These are phyloP conservation scores for Volvox carteri DNA, from an alignment of 163 green algal species.

Conservation along the genomic window DNA sequence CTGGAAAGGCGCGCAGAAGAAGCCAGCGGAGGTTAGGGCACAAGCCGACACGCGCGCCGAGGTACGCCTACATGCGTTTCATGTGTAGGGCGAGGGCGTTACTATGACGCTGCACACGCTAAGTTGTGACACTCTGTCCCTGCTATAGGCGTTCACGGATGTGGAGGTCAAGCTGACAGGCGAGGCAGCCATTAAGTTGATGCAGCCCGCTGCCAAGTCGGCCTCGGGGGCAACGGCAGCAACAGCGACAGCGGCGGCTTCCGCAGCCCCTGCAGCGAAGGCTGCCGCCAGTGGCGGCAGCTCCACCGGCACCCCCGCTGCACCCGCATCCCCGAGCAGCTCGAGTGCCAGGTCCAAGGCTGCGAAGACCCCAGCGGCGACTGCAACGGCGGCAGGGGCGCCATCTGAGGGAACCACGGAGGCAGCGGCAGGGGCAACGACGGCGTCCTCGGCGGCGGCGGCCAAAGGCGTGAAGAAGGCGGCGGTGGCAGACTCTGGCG, in stretches of 20 bases:
- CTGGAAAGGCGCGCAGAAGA: slow-evolving; percentile 76
- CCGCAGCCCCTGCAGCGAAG: slow-evolving; percentile 43
- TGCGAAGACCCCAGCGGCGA: background rate
- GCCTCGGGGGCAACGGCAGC: background rate
- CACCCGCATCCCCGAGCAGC: background rate
- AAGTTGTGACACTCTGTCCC: too few species aligned
- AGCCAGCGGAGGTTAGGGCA: slow-evolving; percentile 64
- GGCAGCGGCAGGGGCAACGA: too few species aligned
- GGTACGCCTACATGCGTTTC: too few species aligned
- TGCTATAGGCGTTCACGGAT: slow-evolving; percentile 83
- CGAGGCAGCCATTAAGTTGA: slow-evolving; percentile 17
- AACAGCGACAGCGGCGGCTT: slow-evolving; percentile 29
- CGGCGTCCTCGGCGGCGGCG: background rate
- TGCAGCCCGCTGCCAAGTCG: background rate
- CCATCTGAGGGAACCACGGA: background rate
- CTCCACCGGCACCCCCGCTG: slow-evolving; percentile 18
- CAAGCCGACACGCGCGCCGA: slow-evolving; percentile 40
- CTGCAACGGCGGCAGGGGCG: background rate
- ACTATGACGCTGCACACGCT: too few species aligned
- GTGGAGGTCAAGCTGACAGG: slow-evolving; percentile 76
- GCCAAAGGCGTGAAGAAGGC: slow-evolving; percentile 53
- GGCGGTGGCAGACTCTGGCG: slow-evolving; percentile 47
- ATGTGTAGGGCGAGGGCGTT: too few species aligned
- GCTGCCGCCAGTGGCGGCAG: background rate
- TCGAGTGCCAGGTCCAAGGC: background rate